Evolutionary conservation across 2,329 filamentous ascomycete species (phyloP), one percentile per base, ranked within the genome.

Genomic region (Aureobasidium sp.): DNA sequence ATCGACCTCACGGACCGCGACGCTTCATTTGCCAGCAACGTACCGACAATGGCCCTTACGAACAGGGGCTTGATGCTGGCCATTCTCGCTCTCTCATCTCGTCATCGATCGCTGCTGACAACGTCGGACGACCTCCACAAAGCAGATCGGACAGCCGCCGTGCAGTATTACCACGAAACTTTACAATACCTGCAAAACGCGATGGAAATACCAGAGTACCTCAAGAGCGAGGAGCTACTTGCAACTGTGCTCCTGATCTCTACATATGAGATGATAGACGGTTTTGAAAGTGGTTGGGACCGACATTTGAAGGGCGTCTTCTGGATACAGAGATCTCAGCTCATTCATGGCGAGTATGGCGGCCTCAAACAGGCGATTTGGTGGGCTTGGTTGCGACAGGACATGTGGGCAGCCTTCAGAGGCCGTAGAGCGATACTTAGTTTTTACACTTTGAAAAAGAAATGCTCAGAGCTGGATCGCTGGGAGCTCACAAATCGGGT

Each of bases 341-440:
- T 84, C 52, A 84, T 85, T 48, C 78, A 87, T 61, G 84, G 83
- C 1, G 83, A 83, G 55, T 81, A 79, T 0, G 79, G 80, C 0
- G 82, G 83, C 0, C 73, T 87, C 0, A 76, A 81, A 46, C 79
- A 82, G 65, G 81, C 83, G 0, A 81, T 84, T 0, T 87, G 84
- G 85, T 87, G 85, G 84, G 79, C 81, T 0, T 87, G 84, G 85
- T 73, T 87, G 3, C 76, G 83, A n/a, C 85, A 87, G 67, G 85
- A 87, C 67, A 78, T 84, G 0, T 87, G 84, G 84, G 84, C 83
- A 1, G 84, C 84, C 0, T 86, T 86, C 65, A 77, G 83, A 0
- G 84, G 86, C 67, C 76, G 77, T 26, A 74, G 85, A 5, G 76
- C 79, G 8, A 79, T 80, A 2, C 78, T 85, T 64, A 85, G 78